Conservation (phyloP, 768 basidiomycete species). For the Lactarius hengduanensis region DNA sequence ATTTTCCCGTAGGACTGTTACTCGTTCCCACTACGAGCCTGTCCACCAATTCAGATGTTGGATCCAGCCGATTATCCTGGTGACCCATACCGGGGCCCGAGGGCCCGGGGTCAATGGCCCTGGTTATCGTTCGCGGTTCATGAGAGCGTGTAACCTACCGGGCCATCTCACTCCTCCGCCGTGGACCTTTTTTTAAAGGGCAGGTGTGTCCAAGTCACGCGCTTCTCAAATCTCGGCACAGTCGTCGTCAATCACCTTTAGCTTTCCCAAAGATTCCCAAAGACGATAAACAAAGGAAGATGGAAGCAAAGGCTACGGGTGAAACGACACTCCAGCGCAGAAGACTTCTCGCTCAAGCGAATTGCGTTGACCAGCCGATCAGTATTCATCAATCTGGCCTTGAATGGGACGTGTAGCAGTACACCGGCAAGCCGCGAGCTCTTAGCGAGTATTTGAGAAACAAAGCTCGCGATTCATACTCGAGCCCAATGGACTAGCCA, state of each 20-base stretch:
- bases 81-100: neutral
- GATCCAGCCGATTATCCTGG: constrained; percentile 13
- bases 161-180: constrained; percentile 74
- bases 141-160: constrained; percentile 41
- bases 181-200: constrained; percentile 53
- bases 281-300: constrained; percentile 41
- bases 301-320: constrained; percentile 32
- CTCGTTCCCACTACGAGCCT: constrained; percentile 23
- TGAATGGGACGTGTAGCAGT: neutral
- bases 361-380: constrained; percentile 42
- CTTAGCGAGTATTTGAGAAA: neutral
- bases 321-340: constrained; percentile 53
- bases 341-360: constrained; percentile 56
- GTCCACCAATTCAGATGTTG: constrained; percentile 22
- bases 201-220: constrained; percentile 39
- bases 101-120: constrained; percentile 43
- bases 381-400: neutral
- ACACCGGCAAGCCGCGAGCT: neutral
- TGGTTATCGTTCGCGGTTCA: constrained; percentile 62
- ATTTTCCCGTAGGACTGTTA: constrained; percentile 15
- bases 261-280: constrained; percentile 37
- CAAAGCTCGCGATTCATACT: neutral
- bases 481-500: constrained; percentile 29
- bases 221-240: constrained; percentile 47
- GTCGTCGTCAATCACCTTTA: constrained; percentile 51